Percentiles rank a stretch among this genome's conserved stretches.
These are phyloP conservation scores for Exophiala bonariae DNA, from an alignment of 2,329 filamentous ascomycete species.

Conservation along the genomic window DNA sequence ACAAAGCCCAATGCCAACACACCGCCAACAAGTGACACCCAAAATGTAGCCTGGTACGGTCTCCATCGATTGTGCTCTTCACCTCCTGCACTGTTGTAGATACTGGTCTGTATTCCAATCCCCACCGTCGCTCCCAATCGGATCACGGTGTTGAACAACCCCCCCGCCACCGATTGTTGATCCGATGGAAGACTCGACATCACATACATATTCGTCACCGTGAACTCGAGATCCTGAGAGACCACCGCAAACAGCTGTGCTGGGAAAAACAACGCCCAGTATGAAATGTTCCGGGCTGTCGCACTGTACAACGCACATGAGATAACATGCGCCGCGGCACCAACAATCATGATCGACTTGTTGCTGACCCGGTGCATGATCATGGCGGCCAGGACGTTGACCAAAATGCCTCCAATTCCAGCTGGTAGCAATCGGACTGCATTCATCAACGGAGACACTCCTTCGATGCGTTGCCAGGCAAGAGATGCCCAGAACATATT, in stretches of 20 bases:
- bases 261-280: slow-evolving; percentile 68
- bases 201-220: slow-evolving; percentile 72
- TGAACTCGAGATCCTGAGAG: slow-evolving; percentile 69
- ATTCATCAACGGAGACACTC: slow-evolving; percentile 56
- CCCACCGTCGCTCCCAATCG: slow-evolving; percentile 61
- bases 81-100: slow-evolving; percentile 25
- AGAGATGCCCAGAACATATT: slow-evolving; percentile 64
- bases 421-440: slow-evolving; percentile 67
- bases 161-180: slow-evolving; percentile 67
- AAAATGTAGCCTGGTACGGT: slow-evolving; percentile 29
- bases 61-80: slow-evolving; percentile 18
- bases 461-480: slow-evolving; percentile 62
- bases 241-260: slow-evolving; percentile 61
- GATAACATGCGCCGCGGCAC: slow-evolving; percentile 43
- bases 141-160: slow-evolving; percentile 67
- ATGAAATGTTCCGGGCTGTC: slow-evolving; percentile 55
- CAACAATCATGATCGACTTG: slow-evolving; percentile 60
- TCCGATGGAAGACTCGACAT: slow-evolving; percentile 62
- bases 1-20: slow-evolving; percentile 24
- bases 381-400: slow-evolving; percentile 63
- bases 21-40: slow-evolving; percentile 25
- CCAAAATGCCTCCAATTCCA: slow-evolving; percentile 61
- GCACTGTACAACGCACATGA: slow-evolving; percentile 58
- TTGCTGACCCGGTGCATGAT: slow-evolving; percentile 66
- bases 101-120: slow-evolving; percentile 62